Evolutionary conservation across 139 green algal species (phyloP).

Genomic region (Chlorella sorokiniana): DNA sequence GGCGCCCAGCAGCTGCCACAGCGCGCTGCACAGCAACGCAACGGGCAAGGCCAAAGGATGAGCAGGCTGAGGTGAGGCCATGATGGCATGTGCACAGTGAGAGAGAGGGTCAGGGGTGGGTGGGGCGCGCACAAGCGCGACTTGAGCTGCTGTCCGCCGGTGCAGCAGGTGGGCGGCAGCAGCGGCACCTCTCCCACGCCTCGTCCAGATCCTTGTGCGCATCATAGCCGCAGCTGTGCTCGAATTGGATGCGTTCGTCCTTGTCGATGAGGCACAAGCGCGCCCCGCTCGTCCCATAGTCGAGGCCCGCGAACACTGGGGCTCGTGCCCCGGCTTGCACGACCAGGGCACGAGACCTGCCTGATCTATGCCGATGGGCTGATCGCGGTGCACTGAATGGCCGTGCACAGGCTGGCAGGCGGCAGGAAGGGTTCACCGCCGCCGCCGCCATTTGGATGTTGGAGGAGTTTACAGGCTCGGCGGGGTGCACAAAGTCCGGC

Average conservation of each 20-base stretch:
- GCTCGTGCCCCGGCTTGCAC: neutral
- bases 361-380: neutral
- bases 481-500: neutral
- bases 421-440: neutral
- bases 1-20: conserved; percentile 55
- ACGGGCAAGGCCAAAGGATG: neutral
- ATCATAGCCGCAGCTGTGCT: neutral
- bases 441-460: neutral
- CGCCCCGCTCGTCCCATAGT: conserved; percentile 91
- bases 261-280: conserved; percentile 79
- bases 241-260: neutral
- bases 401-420: neutral
- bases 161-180: neutral
- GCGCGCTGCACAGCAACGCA: conserved; percentile 39
- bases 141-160: neutral
- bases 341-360: neutral
- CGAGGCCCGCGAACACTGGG: conserved; percentile 67
- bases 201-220: neutral
- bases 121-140: neutral
- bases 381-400: neutral
- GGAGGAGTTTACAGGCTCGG: neutral
- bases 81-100: neutral
- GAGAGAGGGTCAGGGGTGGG: too few species aligned
- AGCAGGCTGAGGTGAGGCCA: neutral
- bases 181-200: conserved; percentile 30